Conservation (phyloP, 2,329 filamentous ascomycete genomes). For the Alternaria panax region DNA sequence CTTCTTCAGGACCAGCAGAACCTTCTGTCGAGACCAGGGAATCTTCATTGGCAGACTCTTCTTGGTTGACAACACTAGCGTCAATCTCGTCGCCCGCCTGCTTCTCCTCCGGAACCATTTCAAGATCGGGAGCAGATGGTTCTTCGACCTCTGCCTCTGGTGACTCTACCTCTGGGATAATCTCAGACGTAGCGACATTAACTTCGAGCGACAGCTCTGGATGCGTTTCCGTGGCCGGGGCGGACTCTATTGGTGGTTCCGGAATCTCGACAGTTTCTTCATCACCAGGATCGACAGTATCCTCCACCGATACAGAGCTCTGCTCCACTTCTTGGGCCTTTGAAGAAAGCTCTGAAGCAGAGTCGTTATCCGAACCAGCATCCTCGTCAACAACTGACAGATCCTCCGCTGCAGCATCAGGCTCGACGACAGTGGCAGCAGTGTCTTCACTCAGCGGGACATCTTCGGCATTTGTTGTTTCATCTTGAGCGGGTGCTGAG, state of each 20-base stretch:
- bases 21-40: constrained; percentile 7
- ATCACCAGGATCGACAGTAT: neutral
- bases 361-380: neutral
- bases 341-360: constrained; percentile 6
- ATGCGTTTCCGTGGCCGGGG: neutral
- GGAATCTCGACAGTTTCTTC: neutral
- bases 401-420: constrained; percentile 6
- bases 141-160: neutral
- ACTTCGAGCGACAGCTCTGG: constrained; percentile 4
- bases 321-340: constrained; percentile 1
- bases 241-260: constrained; percentile 6
- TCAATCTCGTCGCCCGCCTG: neutral
- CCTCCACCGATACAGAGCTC: neutral
- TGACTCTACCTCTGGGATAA: neutral
- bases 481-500: constrained; percentile 7
- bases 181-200: constrained; percentile 4
- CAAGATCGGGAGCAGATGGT: constrained; percentile 1
- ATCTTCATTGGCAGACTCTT: neutral
- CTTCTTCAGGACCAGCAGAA: constrained; percentile 7
- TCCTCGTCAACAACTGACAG: neutral
- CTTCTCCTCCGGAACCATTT: neutral
- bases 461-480: constrained; percentile 4
- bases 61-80: neutral
- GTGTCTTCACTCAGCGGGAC: neutral
- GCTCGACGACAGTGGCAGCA: neutral